Conservation (phyloP, 257 asterid genomes). For the Scutellaria minor region DNA sequence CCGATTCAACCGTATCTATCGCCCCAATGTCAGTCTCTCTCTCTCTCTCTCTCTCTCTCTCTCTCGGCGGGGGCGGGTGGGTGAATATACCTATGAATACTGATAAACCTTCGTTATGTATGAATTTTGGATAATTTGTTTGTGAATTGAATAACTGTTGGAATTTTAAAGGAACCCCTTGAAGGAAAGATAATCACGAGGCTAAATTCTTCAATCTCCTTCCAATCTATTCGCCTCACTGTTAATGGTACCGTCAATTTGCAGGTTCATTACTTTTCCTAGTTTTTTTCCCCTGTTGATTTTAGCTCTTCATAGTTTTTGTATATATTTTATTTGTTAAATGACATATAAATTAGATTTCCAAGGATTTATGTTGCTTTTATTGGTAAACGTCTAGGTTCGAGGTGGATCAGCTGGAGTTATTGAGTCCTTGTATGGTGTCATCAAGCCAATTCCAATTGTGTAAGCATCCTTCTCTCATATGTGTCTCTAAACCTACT, state of each 20-base stretch:
- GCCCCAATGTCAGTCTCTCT: constrained; percentile 54
- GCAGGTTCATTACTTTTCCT: constrained; percentile 54
- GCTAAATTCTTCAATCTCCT: constrained; percentile 60
- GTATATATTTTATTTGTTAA: background rate
- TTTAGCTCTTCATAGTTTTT: background rate
- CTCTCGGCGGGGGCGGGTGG: no score
- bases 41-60: constrained; percentile 1
- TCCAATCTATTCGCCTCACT: constrained; percentile 74
- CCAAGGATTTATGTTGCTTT: background rate
- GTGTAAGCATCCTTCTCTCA: constrained; percentile 51
- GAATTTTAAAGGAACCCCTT: constrained; percentile 54
- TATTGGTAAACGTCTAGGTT: constrained; percentile 49
- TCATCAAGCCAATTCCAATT: constrained; percentile 73
- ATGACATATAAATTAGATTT: background rate
- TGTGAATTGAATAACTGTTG: constrained; percentile 28
- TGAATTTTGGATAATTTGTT: background rate
- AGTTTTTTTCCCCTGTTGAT: background rate
- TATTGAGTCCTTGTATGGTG: constrained; percentile 83
- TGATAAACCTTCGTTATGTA: background rate
- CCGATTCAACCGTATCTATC: constrained; percentile 71
- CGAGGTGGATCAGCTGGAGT: constrained; percentile 93
- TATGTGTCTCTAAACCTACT: background rate
- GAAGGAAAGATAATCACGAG: constrained; percentile 68
- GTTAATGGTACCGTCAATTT: constrained; percentile 70
- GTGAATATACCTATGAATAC: background rate